Evolutionary conservation across 495 filamentous ascomycete species (phyloP).

Genomic region (Friedmanniomyces simplex): DNA sequence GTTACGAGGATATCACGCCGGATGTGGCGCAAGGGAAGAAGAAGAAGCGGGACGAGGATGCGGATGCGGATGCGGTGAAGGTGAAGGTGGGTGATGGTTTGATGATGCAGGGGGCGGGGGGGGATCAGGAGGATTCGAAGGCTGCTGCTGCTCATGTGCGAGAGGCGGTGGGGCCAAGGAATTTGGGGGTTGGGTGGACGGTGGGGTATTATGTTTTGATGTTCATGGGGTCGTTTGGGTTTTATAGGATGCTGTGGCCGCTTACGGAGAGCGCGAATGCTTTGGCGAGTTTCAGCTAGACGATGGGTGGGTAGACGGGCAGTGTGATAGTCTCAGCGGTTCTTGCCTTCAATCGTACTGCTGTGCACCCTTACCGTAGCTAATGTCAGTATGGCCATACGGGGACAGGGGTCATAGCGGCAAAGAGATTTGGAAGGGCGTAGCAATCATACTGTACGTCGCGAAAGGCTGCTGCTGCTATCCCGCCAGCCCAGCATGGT

Average conservation of each 20-base stretch:
- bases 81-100: conserved; percentile 2
- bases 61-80: neutral
- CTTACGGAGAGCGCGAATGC: conserved; percentile 52
- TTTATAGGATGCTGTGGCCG: conserved; percentile 57
- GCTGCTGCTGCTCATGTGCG: neutral
- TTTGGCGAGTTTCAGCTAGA: conserved; percentile 1
- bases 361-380: no score
- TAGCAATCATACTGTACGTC: no score
- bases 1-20: conserved; percentile 11
- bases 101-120: neutral
- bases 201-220: conserved; percentile 68
- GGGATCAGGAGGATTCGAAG: neutral
- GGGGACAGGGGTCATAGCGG: no score
- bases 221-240: conserved; percentile 57
- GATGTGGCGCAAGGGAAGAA: conserved; percentile 18
- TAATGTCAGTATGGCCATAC: no score
- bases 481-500: neutral
- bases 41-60: conserved; percentile 12
- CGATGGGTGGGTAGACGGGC: no score
- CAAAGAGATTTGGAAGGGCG: no score
- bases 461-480: neutral
- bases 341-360: no score
- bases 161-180: conserved; percentile 12
- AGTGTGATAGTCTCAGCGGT: no score
- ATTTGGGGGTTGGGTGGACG: conserved; percentile 50